A percentile compares a stretch with the other conserved stretches of the same genome.
Evolutionary conservation across 129 eudicot species (phyloP).

Genomic region (Artemisia annua): DNA sequence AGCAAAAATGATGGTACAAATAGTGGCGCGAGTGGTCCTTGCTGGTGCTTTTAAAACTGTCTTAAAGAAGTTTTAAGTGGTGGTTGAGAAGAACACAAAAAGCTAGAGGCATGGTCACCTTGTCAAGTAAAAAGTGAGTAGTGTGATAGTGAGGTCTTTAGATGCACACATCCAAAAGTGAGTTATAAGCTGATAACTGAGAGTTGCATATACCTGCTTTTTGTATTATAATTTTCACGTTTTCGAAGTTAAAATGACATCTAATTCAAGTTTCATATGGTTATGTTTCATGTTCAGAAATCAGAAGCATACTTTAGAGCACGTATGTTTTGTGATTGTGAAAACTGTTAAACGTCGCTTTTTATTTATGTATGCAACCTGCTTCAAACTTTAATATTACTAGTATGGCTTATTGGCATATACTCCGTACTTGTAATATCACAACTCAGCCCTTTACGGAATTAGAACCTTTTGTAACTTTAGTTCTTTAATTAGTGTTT

Average conservation of each 20-base stretch:
- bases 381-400: constrained; percentile 3
- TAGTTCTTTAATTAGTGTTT: not conserved
- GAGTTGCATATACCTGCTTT: constrained; percentile 14
- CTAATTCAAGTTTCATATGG: not conserved
- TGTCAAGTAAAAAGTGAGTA: constrained; percentile 16
- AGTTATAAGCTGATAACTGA: constrained; percentile 4
- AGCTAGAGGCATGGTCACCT: constrained; percentile 15
- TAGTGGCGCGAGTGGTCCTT: constrained; percentile 32
- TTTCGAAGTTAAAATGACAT: not conserved
- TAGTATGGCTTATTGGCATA: not conserved
- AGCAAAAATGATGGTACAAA: constrained; percentile 18
- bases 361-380: not conserved
- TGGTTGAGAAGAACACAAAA: constrained; percentile 33
- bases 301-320: constrained; percentile 11
- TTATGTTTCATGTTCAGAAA: not conserved
- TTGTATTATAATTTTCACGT: not conserved
- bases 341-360: not conserved
- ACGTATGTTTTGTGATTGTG: not conserved
- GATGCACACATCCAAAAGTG: constrained; percentile 18
- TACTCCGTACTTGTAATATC: not conserved
- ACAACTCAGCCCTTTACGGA: not conserved
- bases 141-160: constrained; percentile 19
- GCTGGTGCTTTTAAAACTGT: constrained; percentile 24
- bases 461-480: not conserved
- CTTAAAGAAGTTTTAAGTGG: constrained; percentile 26